phyloP scores from a whole-genome alignment of 257 asterid species.

The Solanum phureja region DNA sequence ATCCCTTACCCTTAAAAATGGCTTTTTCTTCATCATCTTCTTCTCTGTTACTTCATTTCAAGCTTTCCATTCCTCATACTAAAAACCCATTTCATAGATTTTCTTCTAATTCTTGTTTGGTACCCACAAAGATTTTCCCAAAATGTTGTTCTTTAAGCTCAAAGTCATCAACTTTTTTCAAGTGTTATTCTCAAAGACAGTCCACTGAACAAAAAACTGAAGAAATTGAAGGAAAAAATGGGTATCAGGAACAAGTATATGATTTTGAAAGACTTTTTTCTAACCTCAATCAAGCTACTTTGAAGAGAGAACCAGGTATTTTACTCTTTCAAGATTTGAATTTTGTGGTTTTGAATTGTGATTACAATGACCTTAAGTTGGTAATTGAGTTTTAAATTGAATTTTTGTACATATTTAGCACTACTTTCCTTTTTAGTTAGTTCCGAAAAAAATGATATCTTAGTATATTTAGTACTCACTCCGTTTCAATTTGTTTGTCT shows the following conservation, averaged over 20 bases:
- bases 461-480: neutral
- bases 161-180: slow-evolving; percentile 15
- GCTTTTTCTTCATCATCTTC: slow-evolving; percentile 17
- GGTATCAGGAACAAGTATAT: slow-evolving; percentile 13
- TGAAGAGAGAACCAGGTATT: slow-evolving; percentile 81
- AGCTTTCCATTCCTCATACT: neutral
- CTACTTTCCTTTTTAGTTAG: neutral
- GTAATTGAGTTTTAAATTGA: neutral
- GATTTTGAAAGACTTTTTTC: slow-evolving; percentile 74
- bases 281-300: slow-evolving; percentile 68
- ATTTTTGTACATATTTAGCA: neutral
- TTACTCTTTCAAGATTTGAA: neutral
- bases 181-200: slow-evolving; percentile 36
- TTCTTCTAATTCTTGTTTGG: neutral
- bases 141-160: neutral
- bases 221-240: slow-evolving; percentile 19
- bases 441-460: neutral
- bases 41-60: slow-evolving; percentile 11
- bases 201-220: slow-evolving; percentile 19
- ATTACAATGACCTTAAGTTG: neutral
- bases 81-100: neutral
- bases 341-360: neutral
- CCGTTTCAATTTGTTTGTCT: neutral
- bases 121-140: slow-evolving; percentile 1
- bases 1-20: neutral